phyloP scores from a whole-genome alignment of 805 yeast species.

The Teunomyces stri region DNA sequence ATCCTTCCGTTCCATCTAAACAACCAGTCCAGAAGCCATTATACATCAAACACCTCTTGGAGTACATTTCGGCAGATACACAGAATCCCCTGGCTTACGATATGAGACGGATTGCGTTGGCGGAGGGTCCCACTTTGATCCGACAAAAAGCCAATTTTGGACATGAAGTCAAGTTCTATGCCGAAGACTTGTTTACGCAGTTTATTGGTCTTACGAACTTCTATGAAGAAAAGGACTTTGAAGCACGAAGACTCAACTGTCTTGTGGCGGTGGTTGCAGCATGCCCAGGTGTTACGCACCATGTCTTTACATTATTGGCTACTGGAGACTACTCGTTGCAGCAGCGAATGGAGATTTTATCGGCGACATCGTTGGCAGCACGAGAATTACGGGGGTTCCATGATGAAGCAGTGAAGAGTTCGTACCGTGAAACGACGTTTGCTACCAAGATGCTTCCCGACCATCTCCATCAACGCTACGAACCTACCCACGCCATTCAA shows the following conservation, averaged over 20 bases:
- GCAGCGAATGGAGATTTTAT: conserved; percentile 66
- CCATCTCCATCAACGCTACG: conserved; percentile 44
- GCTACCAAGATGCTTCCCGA: conserved; percentile 47
- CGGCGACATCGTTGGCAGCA: conserved; percentile 68
- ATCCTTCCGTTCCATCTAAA: conserved; percentile 39
- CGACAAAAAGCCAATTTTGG: conserved; percentile 61
- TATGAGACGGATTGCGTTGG: conserved; percentile 49
- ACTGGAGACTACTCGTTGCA: conserved; percentile 80
- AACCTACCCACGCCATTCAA: conserved; percentile 15
- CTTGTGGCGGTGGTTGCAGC: conserved; percentile 63
- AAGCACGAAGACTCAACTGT: conserved; percentile 60
- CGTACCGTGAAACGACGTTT: conserved; percentile 27
- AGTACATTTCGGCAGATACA: conserved; percentile 49
- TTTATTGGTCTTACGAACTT: conserved; percentile 56
- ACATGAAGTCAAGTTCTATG: conserved; percentile 57
- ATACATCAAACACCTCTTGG: conserved; percentile 69
- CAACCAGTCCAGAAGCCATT: conserved; percentile 49
- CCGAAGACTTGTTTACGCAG: conserved; percentile 49
- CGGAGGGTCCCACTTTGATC: conserved; percentile 55
- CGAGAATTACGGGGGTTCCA: conserved; percentile 65
- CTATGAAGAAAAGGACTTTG: conserved; percentile 58
- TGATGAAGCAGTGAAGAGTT: conserved; percentile 45
- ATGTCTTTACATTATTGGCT: conserved; percentile 48
- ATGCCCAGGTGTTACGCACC: conserved; percentile 41
- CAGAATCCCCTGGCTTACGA: conserved; percentile 47